A percentile compares a stretch with the other conserved stretches of the same genome.
These are phyloP conservation scores for Torulaspora quercuum DNA, from an alignment of 805 yeast genomes.

Conservation along the genomic window DNA sequence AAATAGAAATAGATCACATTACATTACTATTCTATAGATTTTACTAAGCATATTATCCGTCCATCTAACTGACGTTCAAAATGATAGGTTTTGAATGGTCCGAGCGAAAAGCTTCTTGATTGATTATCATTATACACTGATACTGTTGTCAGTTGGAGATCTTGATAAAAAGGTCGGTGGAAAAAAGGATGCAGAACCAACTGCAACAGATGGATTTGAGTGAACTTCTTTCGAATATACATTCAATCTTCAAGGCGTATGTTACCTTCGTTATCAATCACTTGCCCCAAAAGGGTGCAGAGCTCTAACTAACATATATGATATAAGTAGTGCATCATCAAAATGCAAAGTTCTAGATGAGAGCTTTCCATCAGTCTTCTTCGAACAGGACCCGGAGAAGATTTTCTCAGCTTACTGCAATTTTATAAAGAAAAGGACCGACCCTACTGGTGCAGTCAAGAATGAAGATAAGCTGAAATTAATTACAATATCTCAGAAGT, in stretches of 20 bases:
- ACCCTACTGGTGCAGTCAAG: conserved; percentile 21
- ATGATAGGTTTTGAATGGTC: no score
- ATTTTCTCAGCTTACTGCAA: conserved; percentile 44
- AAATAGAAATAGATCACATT: no score
- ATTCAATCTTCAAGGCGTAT: conserved; percentile 26
- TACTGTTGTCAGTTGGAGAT: conserved; percentile 1
- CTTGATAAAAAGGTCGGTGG: not conserved
- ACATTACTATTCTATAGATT: no score
- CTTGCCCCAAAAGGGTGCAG: no score
- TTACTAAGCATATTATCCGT: no score
- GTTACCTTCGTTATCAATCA: no score
- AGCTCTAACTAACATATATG: conserved; percentile 1
- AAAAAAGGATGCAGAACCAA: not conserved
- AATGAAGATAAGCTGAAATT: conserved; percentile 27
- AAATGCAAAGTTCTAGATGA: conserved; percentile 35
- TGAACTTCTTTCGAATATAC: conserved; percentile 19
- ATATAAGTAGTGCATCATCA: conserved; percentile 25
- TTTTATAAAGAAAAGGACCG: conserved; percentile 33
- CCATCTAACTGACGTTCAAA: no score
- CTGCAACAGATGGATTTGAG: conserved; percentile 7
- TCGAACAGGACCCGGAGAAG: conserved; percentile 43
- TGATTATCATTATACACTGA: no score
- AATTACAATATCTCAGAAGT: conserved; percentile 45
- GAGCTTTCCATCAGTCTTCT: conserved; percentile 46
- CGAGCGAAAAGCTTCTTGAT: no score